These are phyloP conservation scores for Malus hybrid DNA, from an alignment of 331 rosid species.

Conservation along the genomic window DNA sequence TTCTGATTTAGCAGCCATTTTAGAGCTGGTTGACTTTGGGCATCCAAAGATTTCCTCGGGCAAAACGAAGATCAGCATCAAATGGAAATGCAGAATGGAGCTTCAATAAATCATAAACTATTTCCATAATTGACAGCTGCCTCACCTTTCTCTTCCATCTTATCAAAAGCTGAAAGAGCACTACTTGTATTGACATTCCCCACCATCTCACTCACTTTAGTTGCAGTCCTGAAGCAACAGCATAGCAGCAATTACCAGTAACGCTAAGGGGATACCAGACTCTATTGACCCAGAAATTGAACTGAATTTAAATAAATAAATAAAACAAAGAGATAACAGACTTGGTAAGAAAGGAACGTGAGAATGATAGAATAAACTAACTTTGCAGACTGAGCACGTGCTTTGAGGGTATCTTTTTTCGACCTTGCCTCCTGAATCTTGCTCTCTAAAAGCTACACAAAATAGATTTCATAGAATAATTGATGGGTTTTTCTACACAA, in stretches of 20 bases:
- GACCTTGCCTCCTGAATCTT: slow-evolving; percentile 97
- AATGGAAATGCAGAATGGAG: neutral
- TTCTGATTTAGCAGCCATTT: neutral
- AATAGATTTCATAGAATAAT: no score
- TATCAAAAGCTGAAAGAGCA: slow-evolving; percentile 90
- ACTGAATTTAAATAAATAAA: neutral
- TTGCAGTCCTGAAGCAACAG: slow-evolving; percentile 61
- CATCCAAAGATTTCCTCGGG: neutral
- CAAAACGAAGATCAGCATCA: neutral
- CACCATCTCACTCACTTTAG: slow-evolving; percentile 81
- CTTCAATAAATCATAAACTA: neutral
- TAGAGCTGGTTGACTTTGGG: neutral
- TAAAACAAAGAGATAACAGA: neutral
- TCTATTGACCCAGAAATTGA: neutral
- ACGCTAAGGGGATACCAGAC: neutral
- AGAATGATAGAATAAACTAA: slow-evolving; percentile 38
- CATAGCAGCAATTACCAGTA: slow-evolving; percentile 22
- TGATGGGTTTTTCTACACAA: no score
- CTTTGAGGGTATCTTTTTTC: slow-evolving; percentile 92
- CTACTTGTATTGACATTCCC: slow-evolving; percentile 91
- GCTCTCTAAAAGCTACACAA: slow-evolving; percentile 82
- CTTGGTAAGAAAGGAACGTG: slow-evolving; percentile 5
- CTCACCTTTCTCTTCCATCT: slow-evolving; percentile 98
- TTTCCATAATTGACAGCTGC: neutral
- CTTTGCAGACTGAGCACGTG: slow-evolving; percentile 98